Conservation (phyloP, 2,329 filamentous ascomycete species). For the Hypoxylon sp. region DNA sequence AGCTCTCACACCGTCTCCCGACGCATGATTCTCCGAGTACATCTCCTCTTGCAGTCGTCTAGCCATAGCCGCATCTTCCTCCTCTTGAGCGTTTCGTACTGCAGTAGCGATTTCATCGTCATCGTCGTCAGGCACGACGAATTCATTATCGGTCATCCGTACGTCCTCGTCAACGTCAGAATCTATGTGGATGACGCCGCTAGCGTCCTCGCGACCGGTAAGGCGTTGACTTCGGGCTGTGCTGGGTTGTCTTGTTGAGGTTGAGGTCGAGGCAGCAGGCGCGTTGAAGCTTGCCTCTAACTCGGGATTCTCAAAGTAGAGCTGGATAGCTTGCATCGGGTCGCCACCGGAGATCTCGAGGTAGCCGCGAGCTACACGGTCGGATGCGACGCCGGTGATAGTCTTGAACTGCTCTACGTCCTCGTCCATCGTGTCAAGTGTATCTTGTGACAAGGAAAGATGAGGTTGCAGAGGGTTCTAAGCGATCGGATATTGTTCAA, state of each 20-base stretch:
- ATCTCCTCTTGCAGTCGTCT: conserved; percentile 92
- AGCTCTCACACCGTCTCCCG: conserved; percentile 74
- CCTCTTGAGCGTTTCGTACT: conserved; percentile 69
- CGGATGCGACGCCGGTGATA: conserved; percentile 79
- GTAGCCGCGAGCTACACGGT: conserved; percentile 83
- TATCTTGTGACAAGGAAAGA: neutral
- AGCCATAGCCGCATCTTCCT: conserved; percentile 95
- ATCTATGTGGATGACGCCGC: conserved; percentile 79
- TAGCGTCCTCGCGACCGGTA: conserved; percentile 64
- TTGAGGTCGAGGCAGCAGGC: conserved; percentile 54
- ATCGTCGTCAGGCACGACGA: conserved; percentile 48
- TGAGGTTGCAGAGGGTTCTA: neutral
- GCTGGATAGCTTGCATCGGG: conserved; percentile 85
- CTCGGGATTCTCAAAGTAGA: conserved; percentile 92
- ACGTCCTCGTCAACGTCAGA: conserved; percentile 78
- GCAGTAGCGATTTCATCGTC: conserved; percentile 59
- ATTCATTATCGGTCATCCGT: conserved; percentile 55
- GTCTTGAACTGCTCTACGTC: conserved; percentile 81
- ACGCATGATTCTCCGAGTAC: conserved; percentile 67
- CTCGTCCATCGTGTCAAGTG: conserved; percentile 71
- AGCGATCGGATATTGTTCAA: neutral
- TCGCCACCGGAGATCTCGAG: conserved; percentile 87
- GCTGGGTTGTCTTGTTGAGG: conserved; percentile 54
- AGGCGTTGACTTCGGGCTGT: conserved; percentile 38
- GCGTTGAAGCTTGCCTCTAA: conserved; percentile 65